Percentiles rank a stretch among this genome's conserved stretches.
phyloP scores from a whole-genome alignment of 345 rosid species.

The Chamaenerion angustifolium region DNA sequence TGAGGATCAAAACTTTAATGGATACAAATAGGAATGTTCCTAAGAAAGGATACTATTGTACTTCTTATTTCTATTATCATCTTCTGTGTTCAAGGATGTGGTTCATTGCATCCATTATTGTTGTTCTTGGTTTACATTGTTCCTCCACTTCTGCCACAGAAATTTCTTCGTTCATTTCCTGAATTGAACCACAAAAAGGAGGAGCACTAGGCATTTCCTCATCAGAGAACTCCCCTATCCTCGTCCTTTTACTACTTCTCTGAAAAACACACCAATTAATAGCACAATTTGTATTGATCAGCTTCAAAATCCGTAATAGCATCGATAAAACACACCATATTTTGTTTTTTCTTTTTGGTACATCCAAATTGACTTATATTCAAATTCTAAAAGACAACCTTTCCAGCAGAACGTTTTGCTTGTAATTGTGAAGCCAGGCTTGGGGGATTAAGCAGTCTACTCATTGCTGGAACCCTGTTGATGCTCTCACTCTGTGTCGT shows the following conservation, averaged over 20 bases:
- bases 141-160: conserved; percentile 17
- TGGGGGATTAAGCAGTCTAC: conserved; percentile 36
- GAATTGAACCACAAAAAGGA: conserved; percentile 46
- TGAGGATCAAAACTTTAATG: not conserved
- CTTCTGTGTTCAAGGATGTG: conserved; percentile 22
- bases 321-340: not conserved
- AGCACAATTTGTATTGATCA: not conserved
- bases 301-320: not conserved
- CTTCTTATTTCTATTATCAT: conserved; percentile 22
- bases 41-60: conserved; percentile 18
- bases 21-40: too few species aligned
- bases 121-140: conserved; percentile 6
- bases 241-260: conserved; percentile 27
- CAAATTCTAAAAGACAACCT: conserved; percentile 25
- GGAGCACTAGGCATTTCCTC: conserved; percentile 82
- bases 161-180: conserved; percentile 28
- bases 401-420: conserved; percentile 16
- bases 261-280: conserved; percentile 16
- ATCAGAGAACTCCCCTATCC: conserved; percentile 26
- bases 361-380: not conserved
- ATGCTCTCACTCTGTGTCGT: conserved; percentile 39
- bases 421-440: conserved; percentile 30
- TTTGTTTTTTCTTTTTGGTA: too few species aligned
- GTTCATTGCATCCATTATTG: conserved; percentile 16
- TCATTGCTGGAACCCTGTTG: conserved; percentile 28